Conservation (phyloP, 805 yeast genomes). For the Yarrowia sp. region DNA sequence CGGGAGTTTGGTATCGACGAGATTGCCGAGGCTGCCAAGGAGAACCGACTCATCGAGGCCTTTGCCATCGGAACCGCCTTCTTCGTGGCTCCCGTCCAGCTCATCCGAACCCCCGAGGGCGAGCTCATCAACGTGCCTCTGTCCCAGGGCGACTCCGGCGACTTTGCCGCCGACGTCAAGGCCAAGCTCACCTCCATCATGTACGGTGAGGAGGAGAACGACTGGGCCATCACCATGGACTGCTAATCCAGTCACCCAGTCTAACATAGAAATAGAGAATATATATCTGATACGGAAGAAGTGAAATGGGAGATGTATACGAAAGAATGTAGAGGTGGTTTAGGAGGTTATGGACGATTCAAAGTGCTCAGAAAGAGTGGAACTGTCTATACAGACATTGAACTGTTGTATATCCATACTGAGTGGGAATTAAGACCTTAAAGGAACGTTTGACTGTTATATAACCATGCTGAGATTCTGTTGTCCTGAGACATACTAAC, state of each 20-base stretch:
- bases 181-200: conserved; percentile 7
- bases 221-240: conserved; percentile 18
- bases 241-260: not conserved
- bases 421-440: no score
- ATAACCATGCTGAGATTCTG: no score
- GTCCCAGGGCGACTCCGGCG: conserved; percentile 9
- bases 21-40: conserved; percentile 68
- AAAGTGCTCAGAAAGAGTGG: no score
- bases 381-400: no score
- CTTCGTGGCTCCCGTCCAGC: conserved; percentile 87
- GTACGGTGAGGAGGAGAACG: conserved; percentile 25
- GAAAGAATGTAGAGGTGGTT: no score
- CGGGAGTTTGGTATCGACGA: conserved; percentile 80
- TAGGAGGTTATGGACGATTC: no score
- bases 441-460: no score
- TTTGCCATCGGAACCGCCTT: conserved; percentile 99
- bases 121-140: conserved; percentile 21
- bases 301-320: no score
- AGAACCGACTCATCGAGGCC: conserved; percentile 86
- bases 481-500: no score
- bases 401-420: no score
- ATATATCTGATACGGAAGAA: no score
- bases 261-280: no score
- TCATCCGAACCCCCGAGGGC: conserved; percentile 42
- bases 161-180: conserved; percentile 22